Conservation (phyloP, 176 grass and related monocot genomes). For the Eremochloa ophiuroides region DNA sequence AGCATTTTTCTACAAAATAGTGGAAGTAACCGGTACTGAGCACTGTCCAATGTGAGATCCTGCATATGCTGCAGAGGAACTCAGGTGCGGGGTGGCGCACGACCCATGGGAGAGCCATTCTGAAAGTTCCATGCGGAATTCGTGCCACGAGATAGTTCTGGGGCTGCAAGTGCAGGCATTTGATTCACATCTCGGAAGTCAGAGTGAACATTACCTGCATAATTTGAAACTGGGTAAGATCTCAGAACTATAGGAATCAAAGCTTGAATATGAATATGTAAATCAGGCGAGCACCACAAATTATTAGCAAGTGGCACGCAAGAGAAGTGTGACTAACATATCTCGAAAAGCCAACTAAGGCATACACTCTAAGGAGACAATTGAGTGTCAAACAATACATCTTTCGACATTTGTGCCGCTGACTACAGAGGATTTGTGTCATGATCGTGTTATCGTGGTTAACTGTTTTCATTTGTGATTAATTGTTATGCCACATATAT, state of each 20-base stretch:
- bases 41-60: neutral
- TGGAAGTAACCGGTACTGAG: no score
- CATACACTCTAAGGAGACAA: neutral
- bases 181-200: neutral
- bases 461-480: neutral
- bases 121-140: conserved; percentile 9
- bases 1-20: conserved; percentile 7
- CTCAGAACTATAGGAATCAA: conserved; percentile 14
- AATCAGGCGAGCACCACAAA: neutral
- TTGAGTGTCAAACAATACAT: neutral
- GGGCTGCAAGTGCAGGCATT: conserved; percentile 36
- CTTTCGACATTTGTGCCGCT: neutral
- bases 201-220: conserved; percentile 13
- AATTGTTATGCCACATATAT: neutral
- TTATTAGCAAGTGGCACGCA: neutral
- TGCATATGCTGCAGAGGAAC: neutral
- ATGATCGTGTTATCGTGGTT: neutral
- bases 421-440: neutral
- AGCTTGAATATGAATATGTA: neutral
- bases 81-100: neutral
- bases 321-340: neutral
- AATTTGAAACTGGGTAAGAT: neutral
- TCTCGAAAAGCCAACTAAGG: neutral
- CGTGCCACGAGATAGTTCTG: conserved; percentile 10
- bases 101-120: neutral